phyloP scores from a whole-genome alignment of 371 early-diverging fungal genomes.

The Zychaea mexicana region DNA sequence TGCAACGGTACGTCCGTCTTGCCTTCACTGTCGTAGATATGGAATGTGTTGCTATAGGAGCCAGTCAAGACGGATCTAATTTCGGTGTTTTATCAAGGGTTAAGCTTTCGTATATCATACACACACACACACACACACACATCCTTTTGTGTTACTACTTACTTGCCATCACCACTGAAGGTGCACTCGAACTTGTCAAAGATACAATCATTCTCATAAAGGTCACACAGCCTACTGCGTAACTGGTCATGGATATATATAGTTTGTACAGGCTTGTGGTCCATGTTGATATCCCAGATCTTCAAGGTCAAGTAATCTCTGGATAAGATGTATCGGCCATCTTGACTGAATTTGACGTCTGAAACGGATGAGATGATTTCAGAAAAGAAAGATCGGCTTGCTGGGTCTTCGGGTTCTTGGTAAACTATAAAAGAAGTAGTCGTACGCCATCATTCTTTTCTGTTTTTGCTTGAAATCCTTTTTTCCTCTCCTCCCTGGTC shows the following conservation, averaged over 20 bases:
- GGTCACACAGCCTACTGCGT: slow-evolving; percentile 91
- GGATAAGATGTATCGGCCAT: slow-evolving; percentile 96
- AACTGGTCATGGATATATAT: slow-evolving; percentile 96
- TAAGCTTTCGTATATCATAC: too few relatives aligned
- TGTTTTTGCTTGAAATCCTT: neutral
- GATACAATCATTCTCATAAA: slow-evolving; percentile 98
- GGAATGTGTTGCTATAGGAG: slow-evolving; percentile 97
- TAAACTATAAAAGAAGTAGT: slow-evolving; percentile 65
- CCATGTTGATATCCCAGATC: slow-evolving; percentile 99
- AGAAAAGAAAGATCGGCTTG: slow-evolving; percentile 94
- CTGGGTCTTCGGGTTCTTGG: slow-evolving; percentile 93
- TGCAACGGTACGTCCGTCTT: slow-evolving; percentile 87
- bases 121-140: too few relatives aligned
- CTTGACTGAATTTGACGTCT: slow-evolving; percentile 93
- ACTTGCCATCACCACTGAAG: slow-evolving; percentile 89
- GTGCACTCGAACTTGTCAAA: slow-evolving; percentile 99
- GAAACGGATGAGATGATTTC: slow-evolving; percentile 98
- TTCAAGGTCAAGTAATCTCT: slow-evolving; percentile 96
- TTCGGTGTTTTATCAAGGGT: too few relatives aligned
- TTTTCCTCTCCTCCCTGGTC: too few relatives aligned
- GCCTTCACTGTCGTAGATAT: slow-evolving; percentile 80
- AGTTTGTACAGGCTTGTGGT: slow-evolving; percentile 88
- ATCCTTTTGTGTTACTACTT: too few relatives aligned
- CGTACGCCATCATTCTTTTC: neutral
- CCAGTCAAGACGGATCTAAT: slow-evolving; percentile 87